Base-by-base conservation (phyloP, 257 asterid genomes). In the Solanum sejunctum region DNA sequence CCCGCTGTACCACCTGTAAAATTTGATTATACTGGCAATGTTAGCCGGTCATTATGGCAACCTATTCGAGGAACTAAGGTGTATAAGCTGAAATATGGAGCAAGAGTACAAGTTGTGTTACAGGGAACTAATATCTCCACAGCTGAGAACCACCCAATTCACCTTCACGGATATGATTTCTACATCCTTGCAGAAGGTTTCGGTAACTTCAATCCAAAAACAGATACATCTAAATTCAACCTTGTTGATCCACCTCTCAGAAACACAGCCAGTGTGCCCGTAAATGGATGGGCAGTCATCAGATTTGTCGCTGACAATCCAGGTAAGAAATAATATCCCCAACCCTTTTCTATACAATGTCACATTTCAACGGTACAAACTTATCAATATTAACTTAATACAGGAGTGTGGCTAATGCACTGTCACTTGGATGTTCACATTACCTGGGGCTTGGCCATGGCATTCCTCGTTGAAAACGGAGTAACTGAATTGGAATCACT, bases 271-370 rank as follows among this genome's bases (percentile, higher is more conserved):
- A 92, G 97, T 78, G 89, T 96, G 12, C 98, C 98, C 2, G 99
- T 96, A 63, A 91, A 89, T 12, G 99, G 99, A 10, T 96, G 99
- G 98, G 47, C 98, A 3, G 98, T 93, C 41, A 94, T 96, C 89
- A 87, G 99, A 91, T 96, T 96, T n/a, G 94, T 94, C 6, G 98
- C 99, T 0, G 99, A 96, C 67, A 96, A 96, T 90, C 99, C 99
- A 88, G 99, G 98, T 95, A 12, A 89, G 87, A 23, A 86, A 6
- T n/a, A 9, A n/a, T 20, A 7, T 16, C 3, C 10, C 26, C 52
- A 51, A 36, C 41, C 41, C 41, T 10, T 51, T 5, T 26, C 63
- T 51, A 51, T 51, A 26, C 23, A 10, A 72, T n/a, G 7, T 71
- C 32, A 71, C 47, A 52, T 47, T 80, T 66, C 49, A 80, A 67